Evolutionary conservation across 1,284 basidiomycete genomes (phyloP), one percentile per base, ranked within the genome.

Genomic region (Trichosporon ovoides): DNA sequence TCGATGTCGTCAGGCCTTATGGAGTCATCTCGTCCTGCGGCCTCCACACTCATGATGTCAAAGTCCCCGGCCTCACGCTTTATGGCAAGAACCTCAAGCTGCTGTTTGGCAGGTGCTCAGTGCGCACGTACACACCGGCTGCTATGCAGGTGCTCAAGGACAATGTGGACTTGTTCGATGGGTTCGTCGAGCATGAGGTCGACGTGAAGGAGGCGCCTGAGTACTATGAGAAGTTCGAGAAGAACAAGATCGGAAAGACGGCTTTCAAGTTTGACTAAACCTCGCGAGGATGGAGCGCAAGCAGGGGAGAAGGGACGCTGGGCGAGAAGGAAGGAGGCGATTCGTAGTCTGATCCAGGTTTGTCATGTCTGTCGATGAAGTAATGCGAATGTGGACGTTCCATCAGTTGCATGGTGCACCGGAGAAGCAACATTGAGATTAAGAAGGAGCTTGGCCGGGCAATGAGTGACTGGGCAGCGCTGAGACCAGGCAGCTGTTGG

Each of bases 1-100:
- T 91, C 66, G 82, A 88, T 19, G 80, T 94, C 38, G 85, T 91
- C 33, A 82, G 88, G 33, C 84, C 88, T 0, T 91, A 87, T 67
- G 91, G 91, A 3, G 84, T 85, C 16, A 84, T 94, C 63, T 82
- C 82, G 31, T 88, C 86, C 5, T 88, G 91, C 16, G 91, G 91
- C 2, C 86, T 89, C 14, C 78, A 79, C 67, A 66, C 62, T 31
- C 61, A 68, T 53, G 61, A 62, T 18, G 52, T 69, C 43, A 60
- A 66, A 0, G 58, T 81, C 18, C 66, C 72, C 3, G 80, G 80
- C 3, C 67, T 69, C 3, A 78, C 85, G 40, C 73, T 89, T 43
- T 95, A 94, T 74, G 81, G 85, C 77, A 91, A 92, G 78, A 93
- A 91, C 58, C 56, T 72, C 11, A 64, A 66, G 24, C 50, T 75